Base-by-base conservation (phyloP, 306 rosid genomes). In the Quillaja saponaria region DNA sequence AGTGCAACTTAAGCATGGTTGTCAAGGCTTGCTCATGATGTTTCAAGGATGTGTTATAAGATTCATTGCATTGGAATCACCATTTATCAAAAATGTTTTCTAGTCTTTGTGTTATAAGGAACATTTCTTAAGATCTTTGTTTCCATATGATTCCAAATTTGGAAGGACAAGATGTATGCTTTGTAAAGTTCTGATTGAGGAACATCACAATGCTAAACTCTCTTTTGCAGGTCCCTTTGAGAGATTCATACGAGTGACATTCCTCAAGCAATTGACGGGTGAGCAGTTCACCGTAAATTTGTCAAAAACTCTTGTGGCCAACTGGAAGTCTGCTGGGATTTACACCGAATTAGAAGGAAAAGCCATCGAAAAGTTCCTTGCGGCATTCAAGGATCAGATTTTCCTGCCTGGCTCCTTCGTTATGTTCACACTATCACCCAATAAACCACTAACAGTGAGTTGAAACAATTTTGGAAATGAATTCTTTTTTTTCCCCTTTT, bases 381-480 rank as follows among this genome's bases (percentile, higher is more conserved):
- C 79, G 59, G 72, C 69, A 33, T 91, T 88, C 75, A 75, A 82
- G 51, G 57, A 35, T 18, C 75, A 88, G 3, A 63, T 59, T 10
- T 88, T 88, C 55, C 68, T 81, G 37, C 74, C 90, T 0, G 95
- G 88, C 28, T 71, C 95, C 13, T 91, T 96, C 3, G 78, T 88
- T 63, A 79, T 86, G 45, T 88, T 85, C 49, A 72, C 66, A 0
- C 90, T 80, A 66, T 82, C 82, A 6, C 90, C 92, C 25, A 38
- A 21, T 0, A 95, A 91, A 31, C 60, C 82, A 49, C 39, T 84
- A 55, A 78, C 77, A 79, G 97, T 85, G 12, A 48, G 79, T 81
- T 13, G 13, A 13, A 17, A 6, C 12, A 39, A 10, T 10, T 20
- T 47, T n/a, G 52, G n/a, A 60, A 35, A 10, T 34, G 10, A 10